Evolutionary conservation across 2,329 filamentous ascomycete genomes (phyloP).

Genomic region (Penicillium digitatum): DNA sequence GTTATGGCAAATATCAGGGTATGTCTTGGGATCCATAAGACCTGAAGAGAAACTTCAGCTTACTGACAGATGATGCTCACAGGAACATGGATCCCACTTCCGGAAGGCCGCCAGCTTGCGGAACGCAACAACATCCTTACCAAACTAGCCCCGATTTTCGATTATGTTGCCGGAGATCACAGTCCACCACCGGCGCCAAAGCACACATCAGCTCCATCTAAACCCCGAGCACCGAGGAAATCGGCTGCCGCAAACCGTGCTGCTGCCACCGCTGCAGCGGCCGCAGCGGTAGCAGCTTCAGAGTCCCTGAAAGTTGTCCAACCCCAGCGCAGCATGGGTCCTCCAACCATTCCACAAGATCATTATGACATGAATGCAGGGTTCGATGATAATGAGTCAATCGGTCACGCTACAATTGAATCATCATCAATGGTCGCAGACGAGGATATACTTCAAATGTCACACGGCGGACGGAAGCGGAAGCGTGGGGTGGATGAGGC

Average conservation of each 20-base stretch:
- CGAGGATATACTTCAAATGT: slow-evolving; percentile 70
- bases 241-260: slow-evolving; percentile 55
- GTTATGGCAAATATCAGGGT: slow-evolving; percentile 98
- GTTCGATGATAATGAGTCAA: slow-evolving; percentile 72
- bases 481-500: slow-evolving; percentile 68
- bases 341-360: slow-evolving; percentile 50
- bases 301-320: slow-evolving; percentile 34
- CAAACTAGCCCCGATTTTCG: slow-evolving; percentile 80
- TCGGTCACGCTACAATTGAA: slow-evolving; percentile 76
- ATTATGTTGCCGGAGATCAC: slow-evolving; percentile 76
- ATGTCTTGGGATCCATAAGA: slow-evolving; percentile 15
- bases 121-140: slow-evolving; percentile 82
- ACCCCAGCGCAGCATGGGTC: slow-evolving; percentile 34
- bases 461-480: slow-evolving; percentile 64
- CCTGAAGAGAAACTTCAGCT: neutral
- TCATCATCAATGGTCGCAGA: slow-evolving; percentile 83
- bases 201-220: slow-evolving; percentile 69
- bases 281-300: slow-evolving; percentile 15
- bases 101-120: slow-evolving; percentile 74
- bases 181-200: slow-evolving; percentile 92
- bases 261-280: slow-evolving; percentile 19
- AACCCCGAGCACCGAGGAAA: slow-evolving; percentile 68
- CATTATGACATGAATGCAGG: slow-evolving; percentile 63
- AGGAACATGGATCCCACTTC: slow-evolving; percentile 95
- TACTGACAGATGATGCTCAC: slow-evolving; percentile 5